Evolutionary conservation across 78 protist species (phyloP).

Genomic region (Speleostelium caveatum): DNA sequence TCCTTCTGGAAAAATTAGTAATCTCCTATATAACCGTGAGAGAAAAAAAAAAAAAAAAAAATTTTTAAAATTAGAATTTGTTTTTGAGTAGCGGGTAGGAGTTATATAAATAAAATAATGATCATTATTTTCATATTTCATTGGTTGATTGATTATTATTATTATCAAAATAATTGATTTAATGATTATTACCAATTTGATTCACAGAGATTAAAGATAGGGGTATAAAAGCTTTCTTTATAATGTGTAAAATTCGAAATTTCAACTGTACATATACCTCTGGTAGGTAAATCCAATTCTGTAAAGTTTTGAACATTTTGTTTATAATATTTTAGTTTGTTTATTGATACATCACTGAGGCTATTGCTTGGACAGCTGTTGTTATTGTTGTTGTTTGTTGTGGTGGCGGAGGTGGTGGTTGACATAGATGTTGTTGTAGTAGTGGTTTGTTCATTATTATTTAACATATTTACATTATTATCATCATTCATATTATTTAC

Average conservation of each 20-base stretch:
- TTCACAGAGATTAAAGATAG: conserved; percentile 53
- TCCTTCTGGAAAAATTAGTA: conserved; percentile 74
- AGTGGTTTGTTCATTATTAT: neutral
- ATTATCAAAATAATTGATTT: no score
- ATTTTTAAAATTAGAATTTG: neutral
- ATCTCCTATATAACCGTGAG: conserved; percentile 14
- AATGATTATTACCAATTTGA: conserved; percentile 55
- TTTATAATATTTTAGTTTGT: no score
- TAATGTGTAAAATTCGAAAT: conserved; percentile 23
- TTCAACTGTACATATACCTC: conserved; percentile 61
- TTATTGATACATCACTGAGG: neutral
- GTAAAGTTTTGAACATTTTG: neutral
- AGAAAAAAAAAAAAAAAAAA: neutral
- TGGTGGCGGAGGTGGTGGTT: neutral
- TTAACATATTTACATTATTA: no score
- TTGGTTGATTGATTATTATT: no score
- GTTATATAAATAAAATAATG: no score
- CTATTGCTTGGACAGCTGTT: neutral
- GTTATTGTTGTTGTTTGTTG: neutral
- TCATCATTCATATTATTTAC: neutral
- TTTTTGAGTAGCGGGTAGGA: neutral
- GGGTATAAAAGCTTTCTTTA: conserved; percentile 67
- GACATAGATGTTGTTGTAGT: neutral
- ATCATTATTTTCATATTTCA: no score
- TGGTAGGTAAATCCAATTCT: neutral